Percentiles rank a stretch among this genome's conserved stretches.
These are phyloP conservation scores for Naematelia aurantialba DNA, from an alignment of 768 basidiomycete species.

Conservation along the genomic window DNA sequence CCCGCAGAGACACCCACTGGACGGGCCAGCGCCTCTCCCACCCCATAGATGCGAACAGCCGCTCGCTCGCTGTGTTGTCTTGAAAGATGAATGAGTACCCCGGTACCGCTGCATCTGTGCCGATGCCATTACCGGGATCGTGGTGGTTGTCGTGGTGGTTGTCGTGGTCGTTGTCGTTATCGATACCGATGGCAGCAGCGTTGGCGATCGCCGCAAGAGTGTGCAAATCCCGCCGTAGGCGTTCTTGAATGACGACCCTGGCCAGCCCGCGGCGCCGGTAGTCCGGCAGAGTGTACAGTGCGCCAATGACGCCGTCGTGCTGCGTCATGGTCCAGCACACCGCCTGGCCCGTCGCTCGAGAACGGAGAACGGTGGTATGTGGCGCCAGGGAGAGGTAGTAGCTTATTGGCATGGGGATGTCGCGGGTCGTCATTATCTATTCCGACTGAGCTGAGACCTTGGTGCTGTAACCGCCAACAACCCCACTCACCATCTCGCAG, in stretches of 20 bases:
- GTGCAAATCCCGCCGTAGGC: neutral
- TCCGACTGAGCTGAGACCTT: neutral
- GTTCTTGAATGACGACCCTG: neutral
- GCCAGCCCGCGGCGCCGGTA: slow-evolving; percentile 11
- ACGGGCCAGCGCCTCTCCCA: slow-evolving; percentile 12
- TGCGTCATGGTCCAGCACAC: slow-evolving; percentile 10
- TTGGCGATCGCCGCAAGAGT: neutral
- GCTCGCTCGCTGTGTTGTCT: slow-evolving; percentile 7
- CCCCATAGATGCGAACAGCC: slow-evolving; percentile 9
- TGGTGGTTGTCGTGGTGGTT: too few species aligned
- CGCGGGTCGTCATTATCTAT: slow-evolving; percentile 5
- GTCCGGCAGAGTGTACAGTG: slow-evolving; percentile 9
- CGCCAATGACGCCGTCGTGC: slow-evolving; percentile 11
- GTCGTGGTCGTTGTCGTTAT: too few species aligned
- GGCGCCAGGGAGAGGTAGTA: neutral
- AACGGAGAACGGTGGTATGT: neutral
- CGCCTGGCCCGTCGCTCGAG: neutral
- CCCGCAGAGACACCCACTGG: slow-evolving; percentile 9
- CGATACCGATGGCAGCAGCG: too few species aligned
- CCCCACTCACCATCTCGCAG: slow-evolving; percentile 5
- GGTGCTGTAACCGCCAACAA: neutral
- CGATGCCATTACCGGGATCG: too few species aligned
- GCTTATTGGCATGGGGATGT: neutral
- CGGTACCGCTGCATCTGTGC: too few species aligned
- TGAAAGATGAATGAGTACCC: slow-evolving; percentile 5